Conservation (phyloP, 305 asterid genomes). For the Vinca major region DNA sequence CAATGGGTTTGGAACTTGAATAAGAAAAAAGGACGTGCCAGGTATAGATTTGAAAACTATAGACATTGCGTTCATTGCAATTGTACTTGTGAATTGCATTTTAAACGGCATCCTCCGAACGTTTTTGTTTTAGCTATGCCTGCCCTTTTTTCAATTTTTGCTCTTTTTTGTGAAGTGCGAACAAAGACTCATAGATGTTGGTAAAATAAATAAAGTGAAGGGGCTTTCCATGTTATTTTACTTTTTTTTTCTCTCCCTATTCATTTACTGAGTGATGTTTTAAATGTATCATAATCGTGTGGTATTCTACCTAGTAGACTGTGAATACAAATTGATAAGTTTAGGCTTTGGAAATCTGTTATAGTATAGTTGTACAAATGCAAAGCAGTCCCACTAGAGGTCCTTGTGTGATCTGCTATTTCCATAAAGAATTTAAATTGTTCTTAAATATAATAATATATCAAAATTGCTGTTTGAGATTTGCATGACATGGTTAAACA, state of each 20-base stretch:
- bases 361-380: not conserved
- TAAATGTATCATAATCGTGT: not conserved
- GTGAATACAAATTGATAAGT: not conserved
- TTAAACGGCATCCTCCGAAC: not conserved
- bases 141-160: not conserved
- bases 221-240: not conserved
- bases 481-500: not conserved
- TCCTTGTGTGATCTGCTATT: not conserved
- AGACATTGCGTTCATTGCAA: not conserved
- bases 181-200: not conserved
- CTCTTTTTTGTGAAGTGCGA: not conserved
- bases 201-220: not conserved
- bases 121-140: not conserved
- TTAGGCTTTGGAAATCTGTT: not conserved
- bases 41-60: not conserved
- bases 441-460: not conserved
- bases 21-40: not conserved
- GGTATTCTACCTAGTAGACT: not conserved
- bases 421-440: not conserved
- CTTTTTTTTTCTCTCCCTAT: not conserved
- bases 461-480: not conserved
- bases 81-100: not conserved
- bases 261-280: too few species aligned
- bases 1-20: not conserved
- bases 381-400: not conserved